Evolutionary conservation across 129 eudicot genomes (phyloP).

Genomic region (Smallanthus sonchifolius): DNA sequence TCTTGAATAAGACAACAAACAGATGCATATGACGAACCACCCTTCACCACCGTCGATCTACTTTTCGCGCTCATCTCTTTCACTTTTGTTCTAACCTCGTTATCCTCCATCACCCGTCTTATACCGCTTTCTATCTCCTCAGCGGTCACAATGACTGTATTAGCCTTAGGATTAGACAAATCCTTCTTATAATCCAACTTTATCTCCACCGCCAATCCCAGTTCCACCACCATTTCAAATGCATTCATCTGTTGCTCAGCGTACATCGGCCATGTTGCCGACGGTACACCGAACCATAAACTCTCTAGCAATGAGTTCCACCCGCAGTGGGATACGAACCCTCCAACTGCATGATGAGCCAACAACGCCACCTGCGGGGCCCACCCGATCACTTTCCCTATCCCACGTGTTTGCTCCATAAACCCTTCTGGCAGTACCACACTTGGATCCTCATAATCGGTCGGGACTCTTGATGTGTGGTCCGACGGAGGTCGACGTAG

Average conservation of each 20-base stretch:
- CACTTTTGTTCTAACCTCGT: conserved; percentile 12
- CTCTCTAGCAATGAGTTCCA: no score
- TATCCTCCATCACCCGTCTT: conserved; percentile 25
- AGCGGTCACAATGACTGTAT: background rate
- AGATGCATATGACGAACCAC: conserved; percentile 34
- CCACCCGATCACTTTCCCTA: no score
- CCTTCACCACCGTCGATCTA: conserved; percentile 22
- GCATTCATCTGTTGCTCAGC: conserved; percentile 44
- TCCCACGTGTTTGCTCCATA: conserved; percentile 19
- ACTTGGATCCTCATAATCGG: conserved; percentile 7
- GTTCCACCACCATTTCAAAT: conserved; percentile 38
- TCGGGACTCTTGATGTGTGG: background rate
- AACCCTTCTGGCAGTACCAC: conserved; percentile 35
- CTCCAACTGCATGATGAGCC: conserved; percentile 31
- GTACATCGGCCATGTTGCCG: conserved; percentile 37
- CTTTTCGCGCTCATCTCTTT: conserved; percentile 30
- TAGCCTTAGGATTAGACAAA: background rate
- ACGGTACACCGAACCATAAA: conserved; percentile 37
- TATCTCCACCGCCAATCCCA: conserved; percentile 35
- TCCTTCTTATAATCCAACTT: conserved; percentile 20
- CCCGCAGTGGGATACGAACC: conserved; percentile 44
- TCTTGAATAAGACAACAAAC: conserved; percentile 23
- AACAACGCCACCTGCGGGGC: conserved; percentile 35
- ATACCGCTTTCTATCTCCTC: conserved; percentile 26
- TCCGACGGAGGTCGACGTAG: conserved; percentile 17